phyloP scores from a whole-genome alignment of 176 grass and related monocot genomes.

The Chrysopogon serrulatus region DNA sequence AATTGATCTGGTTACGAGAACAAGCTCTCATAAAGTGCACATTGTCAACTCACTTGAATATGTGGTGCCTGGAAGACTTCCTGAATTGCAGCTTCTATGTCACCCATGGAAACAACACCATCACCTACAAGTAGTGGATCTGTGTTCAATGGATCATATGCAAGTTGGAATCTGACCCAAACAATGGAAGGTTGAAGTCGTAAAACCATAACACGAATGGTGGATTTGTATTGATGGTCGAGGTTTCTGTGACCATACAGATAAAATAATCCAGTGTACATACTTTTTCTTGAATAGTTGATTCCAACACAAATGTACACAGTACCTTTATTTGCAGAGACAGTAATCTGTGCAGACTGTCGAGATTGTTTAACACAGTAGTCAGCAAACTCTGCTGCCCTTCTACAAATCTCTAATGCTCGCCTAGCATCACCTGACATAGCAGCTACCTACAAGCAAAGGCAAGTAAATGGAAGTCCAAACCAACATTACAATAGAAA shows the following conservation, averaged over 20 bases:
- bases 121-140: conserved; percentile 48
- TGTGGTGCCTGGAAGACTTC: conserved; percentile 98
- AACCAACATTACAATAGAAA: neutral
- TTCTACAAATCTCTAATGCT: conserved; percentile 89
- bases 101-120: conserved; percentile 67
- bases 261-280: conserved; percentile 9
- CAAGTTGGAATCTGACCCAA: neutral
- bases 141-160: conserved; percentile 3
- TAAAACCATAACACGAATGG: neutral
- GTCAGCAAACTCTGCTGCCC: conserved; percentile 80
- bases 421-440: conserved; percentile 99
- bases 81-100: conserved; percentile 82
- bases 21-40: neutral
- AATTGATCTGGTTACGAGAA: neutral
- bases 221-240: neutral
- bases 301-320: neutral
- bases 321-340: conserved; percentile 32
- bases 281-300: neutral
- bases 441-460: conserved; percentile 79
- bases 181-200: neutral
- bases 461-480: neutral
- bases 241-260: neutral
- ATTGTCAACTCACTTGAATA: conserved; percentile 73
- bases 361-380: conserved; percentile 63
- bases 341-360: conserved; percentile 18